These are phyloP conservation scores for Lipomyces yamadae DNA, from an alignment of 805 yeast genomes.

Conservation along the genomic window DNA sequence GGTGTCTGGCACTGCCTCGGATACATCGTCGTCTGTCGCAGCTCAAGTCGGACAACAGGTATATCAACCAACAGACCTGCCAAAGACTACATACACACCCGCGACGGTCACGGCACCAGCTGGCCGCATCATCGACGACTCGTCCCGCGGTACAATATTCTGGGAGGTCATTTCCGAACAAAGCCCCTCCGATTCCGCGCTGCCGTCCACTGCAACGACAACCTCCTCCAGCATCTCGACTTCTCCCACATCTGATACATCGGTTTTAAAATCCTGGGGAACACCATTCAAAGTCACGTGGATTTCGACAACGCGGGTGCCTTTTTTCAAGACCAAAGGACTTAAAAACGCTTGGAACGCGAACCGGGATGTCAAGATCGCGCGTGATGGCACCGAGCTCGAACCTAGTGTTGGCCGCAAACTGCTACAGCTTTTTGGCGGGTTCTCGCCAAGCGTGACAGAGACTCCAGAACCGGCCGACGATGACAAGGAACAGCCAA, in stretches of 20 bases:
- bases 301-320: constrained; percentile 45
- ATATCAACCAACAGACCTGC: constrained; percentile 19
- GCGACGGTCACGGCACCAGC: constrained; percentile 41
- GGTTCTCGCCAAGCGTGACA: not conserved
- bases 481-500: not conserved
- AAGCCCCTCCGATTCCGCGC: not conserved
- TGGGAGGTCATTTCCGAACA: constrained; percentile 45
- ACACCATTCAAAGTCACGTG: constrained; percentile 48
- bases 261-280: constrained; percentile 43
- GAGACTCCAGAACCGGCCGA: not conserved
- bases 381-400: constrained; percentile 52
- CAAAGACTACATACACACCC: constrained; percentile 37
- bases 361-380: constrained; percentile 50
- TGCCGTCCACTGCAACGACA: constrained; percentile 10
- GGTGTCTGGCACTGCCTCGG: constrained; percentile 6
- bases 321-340: constrained; percentile 45
- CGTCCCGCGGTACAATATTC: constrained; percentile 47
- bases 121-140: constrained; percentile 46
- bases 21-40: constrained; percentile 11
- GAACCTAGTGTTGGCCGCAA: constrained; percentile 46
- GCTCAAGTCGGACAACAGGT: not conserved
- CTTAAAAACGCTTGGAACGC: constrained; percentile 47
- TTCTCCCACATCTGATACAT: constrained; percentile 13
- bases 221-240: constrained; percentile 3
- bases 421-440: constrained; percentile 43